These are phyloP conservation scores for Nicotiana undulata DNA, from an alignment of 257 asterid genomes.

Conservation along the genomic window DNA sequence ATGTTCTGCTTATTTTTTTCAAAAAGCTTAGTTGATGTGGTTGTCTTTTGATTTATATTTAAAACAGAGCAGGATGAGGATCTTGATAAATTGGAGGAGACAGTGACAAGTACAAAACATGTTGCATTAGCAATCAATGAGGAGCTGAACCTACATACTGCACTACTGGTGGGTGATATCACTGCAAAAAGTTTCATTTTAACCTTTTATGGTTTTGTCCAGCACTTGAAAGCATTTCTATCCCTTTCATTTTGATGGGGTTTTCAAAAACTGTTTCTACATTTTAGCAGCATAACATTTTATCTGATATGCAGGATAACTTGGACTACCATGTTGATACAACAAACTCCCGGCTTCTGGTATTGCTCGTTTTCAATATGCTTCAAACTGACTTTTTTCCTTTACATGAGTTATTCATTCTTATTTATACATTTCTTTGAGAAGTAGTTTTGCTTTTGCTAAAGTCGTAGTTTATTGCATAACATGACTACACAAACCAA, in stretches of 20 bases:
- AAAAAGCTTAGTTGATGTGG: background rate
- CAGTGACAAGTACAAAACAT: conserved; percentile 17
- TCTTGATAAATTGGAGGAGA: conserved; percentile 18
- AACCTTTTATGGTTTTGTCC: background rate
- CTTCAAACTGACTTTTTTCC: background rate
- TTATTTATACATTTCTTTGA: background rate
- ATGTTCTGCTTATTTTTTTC: background rate
- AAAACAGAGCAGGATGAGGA: conserved; percentile 16
- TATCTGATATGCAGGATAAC: conserved; percentile 8
- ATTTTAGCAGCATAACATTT: background rate
- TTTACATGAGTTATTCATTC: background rate
- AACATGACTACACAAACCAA: background rate
- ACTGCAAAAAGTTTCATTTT: background rate
- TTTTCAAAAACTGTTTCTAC: background rate
- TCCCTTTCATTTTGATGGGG: background rate
- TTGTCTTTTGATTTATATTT: background rate
- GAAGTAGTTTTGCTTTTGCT: background rate
- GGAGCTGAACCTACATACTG: conserved; percentile 19
- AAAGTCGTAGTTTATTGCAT: background rate
- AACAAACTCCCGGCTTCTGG: conserved; percentile 17
- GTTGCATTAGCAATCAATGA: conserved; percentile 18
- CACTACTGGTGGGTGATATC: conserved; percentile 6
- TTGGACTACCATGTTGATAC: conserved; percentile 13
- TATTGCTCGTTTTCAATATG: background rate
- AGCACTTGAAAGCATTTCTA: background rate